A percentile compares a stretch with the other conserved stretches of the same genome.
phyloP scores from a whole-genome alignment of 164 flowering plant genomes.

The Malania oleifera region DNA sequence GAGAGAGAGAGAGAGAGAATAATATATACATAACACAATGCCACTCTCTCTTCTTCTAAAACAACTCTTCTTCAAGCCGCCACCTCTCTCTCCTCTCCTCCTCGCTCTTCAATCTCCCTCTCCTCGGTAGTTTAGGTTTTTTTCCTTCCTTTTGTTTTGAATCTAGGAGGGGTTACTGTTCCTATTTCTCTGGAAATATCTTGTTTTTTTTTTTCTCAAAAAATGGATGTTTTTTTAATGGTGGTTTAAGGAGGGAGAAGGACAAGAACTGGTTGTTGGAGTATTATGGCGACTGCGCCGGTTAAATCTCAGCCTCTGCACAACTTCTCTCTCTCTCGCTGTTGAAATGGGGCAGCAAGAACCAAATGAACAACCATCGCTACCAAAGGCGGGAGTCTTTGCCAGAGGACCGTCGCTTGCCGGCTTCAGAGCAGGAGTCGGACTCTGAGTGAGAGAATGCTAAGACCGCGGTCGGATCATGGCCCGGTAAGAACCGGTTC shows the following conservation, averaged over 20 bases:
- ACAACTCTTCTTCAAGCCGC: too few species aligned
- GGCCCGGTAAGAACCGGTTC: slow-evolving; percentile 16
- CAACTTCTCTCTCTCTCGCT: slow-evolving; percentile 43
- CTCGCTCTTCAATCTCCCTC: too few species aligned
- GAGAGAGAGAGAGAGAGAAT: too few species aligned
- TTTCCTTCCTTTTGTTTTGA: too few species aligned
- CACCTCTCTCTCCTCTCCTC: too few species aligned
- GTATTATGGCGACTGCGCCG: slow-evolving; percentile 37
- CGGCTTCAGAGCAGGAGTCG: slow-evolving; percentile 1
- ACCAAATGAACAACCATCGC: slow-evolving; percentile 19
- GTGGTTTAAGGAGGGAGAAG: background rate
- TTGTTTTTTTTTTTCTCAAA: too few species aligned
- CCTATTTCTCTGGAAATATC: too few species aligned
- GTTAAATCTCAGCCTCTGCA: slow-evolving; percentile 49
- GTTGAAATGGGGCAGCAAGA: slow-evolving; percentile 43
- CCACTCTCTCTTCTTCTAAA: too few species aligned
- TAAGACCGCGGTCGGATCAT: slow-evolving; percentile 18
- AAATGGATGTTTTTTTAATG: too few species aligned
- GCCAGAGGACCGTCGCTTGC: background rate
- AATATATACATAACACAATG: too few species aligned
- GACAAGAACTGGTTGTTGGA: background rate
- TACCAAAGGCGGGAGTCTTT: slow-evolving; percentile 10
- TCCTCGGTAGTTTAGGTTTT: too few species aligned
- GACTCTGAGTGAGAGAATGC: background rate
- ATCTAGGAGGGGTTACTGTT: too few species aligned